Evolutionary conservation across 805 yeast species (phyloP), one percentile per base, ranked within the genome.

Genomic region (Hanseniaspora vineae): DNA sequence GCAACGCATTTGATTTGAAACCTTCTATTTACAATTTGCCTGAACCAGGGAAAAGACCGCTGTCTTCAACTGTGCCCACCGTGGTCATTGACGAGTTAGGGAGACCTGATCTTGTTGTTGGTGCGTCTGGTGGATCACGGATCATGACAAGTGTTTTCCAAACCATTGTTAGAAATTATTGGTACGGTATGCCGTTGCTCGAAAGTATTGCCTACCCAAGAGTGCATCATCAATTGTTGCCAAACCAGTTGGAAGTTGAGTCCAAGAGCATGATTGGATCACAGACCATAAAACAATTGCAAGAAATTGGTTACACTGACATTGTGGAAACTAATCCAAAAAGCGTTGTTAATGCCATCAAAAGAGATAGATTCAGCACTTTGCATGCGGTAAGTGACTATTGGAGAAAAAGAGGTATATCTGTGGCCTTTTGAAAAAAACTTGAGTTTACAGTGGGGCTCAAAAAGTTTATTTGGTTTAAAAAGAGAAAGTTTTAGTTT

Each of bases 41-140:
- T 29, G 72, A 69, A 43, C 94, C 96, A 0, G 72, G 65, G 50
- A 84, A 81, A 55, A 70, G 97, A 51, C 97, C 98, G 1, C 68
- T 90, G 42, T 83, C 94, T 5, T 85, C 95, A 2, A 76, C 83
- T 33, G 75, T 85, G 0, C 97, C 97, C 2, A 75, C 86, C 0
- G 78, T 90, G 31, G 66, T 85, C 1, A 67, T 76, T 17, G 64
- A 69, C 49, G 69, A 66, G 50, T 56, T 64, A 10, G 73, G 75
- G 4, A 55, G 58, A 9, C 78, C 83, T 0, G 88, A 81, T 54
- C 59, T 84, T 23, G 76, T 83, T 5, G 73, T 90, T 50, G 97
- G 97, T 0, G 92, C 96, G 0, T 94, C 97, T 1, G 98, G 98
- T 10, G 97, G 97, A 0, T 81, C 92, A 6, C 69, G 92, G 48